phyloP scores from a whole-genome alignment of 345 rosid species.

The Populus ilicifolia region DNA sequence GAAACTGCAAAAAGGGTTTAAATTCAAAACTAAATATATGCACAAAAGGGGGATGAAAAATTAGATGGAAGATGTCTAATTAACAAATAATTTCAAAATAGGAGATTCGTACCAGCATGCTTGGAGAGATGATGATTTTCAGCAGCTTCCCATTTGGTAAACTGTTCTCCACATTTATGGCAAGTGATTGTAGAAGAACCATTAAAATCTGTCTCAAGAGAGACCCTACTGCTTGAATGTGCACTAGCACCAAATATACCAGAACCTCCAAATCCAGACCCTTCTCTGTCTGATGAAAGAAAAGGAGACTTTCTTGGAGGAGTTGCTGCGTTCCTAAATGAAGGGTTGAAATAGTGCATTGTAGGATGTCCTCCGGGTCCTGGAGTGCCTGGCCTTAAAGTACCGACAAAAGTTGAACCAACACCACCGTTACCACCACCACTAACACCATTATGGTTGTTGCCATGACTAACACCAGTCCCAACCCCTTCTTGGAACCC shows the following conservation, averaged over 20 bases:
- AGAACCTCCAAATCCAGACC: constrained; percentile 40
- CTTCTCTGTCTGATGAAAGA: constrained; percentile 46
- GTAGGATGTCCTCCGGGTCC: constrained; percentile 59
- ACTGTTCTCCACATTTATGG: constrained; percentile 96
- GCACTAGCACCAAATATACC: constrained; percentile 27
- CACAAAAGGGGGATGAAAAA: not conserved
- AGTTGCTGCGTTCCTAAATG: constrained; percentile 46
- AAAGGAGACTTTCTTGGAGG: constrained; percentile 56
- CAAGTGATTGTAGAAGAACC: constrained; percentile 62
- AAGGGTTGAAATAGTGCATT: constrained; percentile 73
- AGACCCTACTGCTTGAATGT: constrained; percentile 50
- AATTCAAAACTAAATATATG: not conserved
- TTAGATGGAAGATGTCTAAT: not conserved
- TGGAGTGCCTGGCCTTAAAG: constrained; percentile 88
- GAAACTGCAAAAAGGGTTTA: constrained; percentile 7
- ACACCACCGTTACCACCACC: constrained; percentile 4
- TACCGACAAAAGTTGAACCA: constrained; percentile 73
- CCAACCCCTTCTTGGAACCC: constrained; percentile 49
- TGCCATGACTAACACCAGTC: constrained; percentile 16
- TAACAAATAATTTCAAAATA: not conserved
- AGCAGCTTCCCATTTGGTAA: constrained; percentile 87
- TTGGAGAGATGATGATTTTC: constrained; percentile 96
- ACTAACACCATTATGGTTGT: constrained; percentile 3
- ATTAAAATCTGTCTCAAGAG: constrained; percentile 57
- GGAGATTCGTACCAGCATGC: constrained; percentile 69